These are phyloP conservation scores for Isochrysis galbana DNA, from an alignment of 78 protist genomes.

Conservation along the genomic window DNA sequence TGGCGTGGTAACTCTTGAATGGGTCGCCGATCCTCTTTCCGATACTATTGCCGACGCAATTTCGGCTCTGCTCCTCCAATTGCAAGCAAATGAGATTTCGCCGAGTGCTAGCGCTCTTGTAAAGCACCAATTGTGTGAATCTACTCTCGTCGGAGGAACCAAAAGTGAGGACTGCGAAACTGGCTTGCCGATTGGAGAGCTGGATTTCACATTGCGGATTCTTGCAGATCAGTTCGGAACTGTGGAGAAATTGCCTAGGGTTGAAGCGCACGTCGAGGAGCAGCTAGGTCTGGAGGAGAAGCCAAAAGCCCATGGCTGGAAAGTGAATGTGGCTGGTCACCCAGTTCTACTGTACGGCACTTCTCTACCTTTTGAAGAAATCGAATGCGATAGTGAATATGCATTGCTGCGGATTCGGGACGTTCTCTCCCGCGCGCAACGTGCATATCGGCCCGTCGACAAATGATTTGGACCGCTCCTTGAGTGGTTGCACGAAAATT, in stretches of 20 bases:
- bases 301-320: background rate
- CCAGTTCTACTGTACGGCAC: background rate
- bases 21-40: slow-evolving; percentile 64
- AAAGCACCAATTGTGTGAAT: no score
- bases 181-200: background rate
- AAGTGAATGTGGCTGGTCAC: background rate
- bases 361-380: background rate
- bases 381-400: background rate
- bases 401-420: background rate
- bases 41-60: slow-evolving; percentile 79
- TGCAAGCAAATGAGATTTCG: slow-evolving; percentile 42
- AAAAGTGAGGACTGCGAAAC: no score
- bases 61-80: slow-evolving; percentile 57
- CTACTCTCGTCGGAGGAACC: no score
- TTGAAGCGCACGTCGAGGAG: background rate
- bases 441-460: background rate
- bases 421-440: background rate
- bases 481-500: no score
- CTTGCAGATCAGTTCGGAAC: background rate
- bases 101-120: no score
- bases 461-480: no score
- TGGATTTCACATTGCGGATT: background rate
- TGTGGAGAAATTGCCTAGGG: background rate
- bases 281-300: background rate
- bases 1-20: background rate